Conservation (phyloP, 2,329 filamentous ascomycete species). For the Clathrospora elynae region DNA sequence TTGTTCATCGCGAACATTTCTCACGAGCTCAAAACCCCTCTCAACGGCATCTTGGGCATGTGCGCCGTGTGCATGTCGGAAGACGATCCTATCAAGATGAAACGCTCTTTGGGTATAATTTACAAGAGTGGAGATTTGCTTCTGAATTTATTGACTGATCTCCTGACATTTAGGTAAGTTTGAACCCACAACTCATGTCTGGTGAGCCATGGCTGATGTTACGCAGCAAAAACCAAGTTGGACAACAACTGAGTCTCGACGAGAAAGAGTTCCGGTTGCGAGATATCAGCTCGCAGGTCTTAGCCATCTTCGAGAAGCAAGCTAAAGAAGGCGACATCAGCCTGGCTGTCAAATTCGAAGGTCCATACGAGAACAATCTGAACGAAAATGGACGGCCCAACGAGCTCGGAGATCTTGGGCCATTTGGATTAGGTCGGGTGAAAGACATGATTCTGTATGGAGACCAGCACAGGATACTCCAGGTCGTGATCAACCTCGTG, state of each 20-base stretch:
- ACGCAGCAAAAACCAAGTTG: constrained; percentile 85
- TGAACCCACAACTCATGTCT: neutral
- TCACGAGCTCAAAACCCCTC: constrained; percentile 85
- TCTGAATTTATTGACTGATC: constrained; percentile 83
- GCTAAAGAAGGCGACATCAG: constrained; percentile 78
- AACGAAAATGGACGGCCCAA: constrained; percentile 47
- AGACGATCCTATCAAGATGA: constrained; percentile 75
- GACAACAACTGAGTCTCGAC: constrained; percentile 79
- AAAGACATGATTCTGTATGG: constrained; percentile 90
- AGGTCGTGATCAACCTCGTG: constrained; percentile 92
- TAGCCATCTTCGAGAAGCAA: constrained; percentile 89
- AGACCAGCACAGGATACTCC: constrained; percentile 88
- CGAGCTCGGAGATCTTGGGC: constrained; percentile 64
- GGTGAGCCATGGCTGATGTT: neutral
- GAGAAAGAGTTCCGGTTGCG: constrained; percentile 82
- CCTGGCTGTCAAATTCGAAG: constrained; percentile 73
- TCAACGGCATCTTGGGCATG: constrained; percentile 96
- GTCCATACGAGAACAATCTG: constrained; percentile 50
- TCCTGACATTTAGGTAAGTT: constrained; percentile 71
- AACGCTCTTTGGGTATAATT: constrained; percentile 82
- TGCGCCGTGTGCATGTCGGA: constrained; percentile 92
- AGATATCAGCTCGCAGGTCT: constrained; percentile 81
- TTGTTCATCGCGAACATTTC: constrained; percentile 95
- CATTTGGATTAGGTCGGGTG: constrained; percentile 68
- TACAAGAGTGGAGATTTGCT: constrained; percentile 88